A percentile compares a stretch with the other conserved stretches of the same genome.
Conservation (phyloP, 148 eudicot genomes). For the Heliamphora exappendiculata region DNA sequence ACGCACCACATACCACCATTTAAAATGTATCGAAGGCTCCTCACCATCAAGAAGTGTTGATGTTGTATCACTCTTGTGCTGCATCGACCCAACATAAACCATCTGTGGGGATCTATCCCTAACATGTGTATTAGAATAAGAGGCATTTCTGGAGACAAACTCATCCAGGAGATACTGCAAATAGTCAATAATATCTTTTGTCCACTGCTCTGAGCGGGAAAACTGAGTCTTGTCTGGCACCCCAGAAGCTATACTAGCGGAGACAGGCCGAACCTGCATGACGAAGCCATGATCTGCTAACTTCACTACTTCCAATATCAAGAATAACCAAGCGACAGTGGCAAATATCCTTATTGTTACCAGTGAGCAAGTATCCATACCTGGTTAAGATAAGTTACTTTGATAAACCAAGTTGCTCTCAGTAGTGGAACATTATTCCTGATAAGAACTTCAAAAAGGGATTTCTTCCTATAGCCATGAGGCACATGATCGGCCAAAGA, state of each 20-base stretch:
- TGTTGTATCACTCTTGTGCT: constrained; percentile 35
- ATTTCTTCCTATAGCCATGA: constrained; percentile 68
- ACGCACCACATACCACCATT: constrained; percentile 97
- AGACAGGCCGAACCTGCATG: constrained; percentile 66
- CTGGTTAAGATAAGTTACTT: constrained; percentile 96
- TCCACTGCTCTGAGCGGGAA: constrained; percentile 90
- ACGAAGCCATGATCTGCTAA: constrained; percentile 15
- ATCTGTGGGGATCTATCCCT: constrained; percentile 63
- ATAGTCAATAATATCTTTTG: constrained; percentile 85
- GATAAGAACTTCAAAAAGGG: constrained; percentile 79
- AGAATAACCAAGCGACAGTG: neutral
- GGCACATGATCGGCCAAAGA: constrained; percentile 90
- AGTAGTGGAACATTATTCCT: constrained; percentile 83
- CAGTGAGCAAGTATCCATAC: constrained; percentile 25
- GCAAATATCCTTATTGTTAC: neutral
- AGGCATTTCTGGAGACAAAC: constrained; percentile 34
- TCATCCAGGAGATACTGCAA: constrained; percentile 76
- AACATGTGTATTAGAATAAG: constrained; percentile 34
- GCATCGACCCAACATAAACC: constrained; percentile 49
- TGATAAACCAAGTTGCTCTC: constrained; percentile 98
- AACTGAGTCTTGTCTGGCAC: constrained; percentile 54
- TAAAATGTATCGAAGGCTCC: constrained; percentile 84
- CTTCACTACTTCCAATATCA: constrained; percentile 1
- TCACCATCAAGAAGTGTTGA: constrained; percentile 41
- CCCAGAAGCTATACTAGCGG: constrained; percentile 54